Evolutionary conservation across 164 flowering plant species (phyloP), one percentile per base, ranked within the genome.

Genomic region (Tetracentron sinense): DNA sequence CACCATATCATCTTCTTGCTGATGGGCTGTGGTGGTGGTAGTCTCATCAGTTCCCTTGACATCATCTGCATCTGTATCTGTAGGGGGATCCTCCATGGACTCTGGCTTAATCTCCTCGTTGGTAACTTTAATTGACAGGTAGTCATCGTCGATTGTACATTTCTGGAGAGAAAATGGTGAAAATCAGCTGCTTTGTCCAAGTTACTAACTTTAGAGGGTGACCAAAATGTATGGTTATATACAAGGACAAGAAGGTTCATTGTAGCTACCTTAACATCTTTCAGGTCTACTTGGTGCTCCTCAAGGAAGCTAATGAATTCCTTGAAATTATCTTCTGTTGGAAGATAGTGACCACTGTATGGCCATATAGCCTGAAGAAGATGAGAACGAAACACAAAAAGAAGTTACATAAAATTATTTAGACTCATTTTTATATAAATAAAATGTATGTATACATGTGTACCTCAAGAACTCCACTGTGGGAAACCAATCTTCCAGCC

Each of bases 271-370:
- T 90, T 81, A 4, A 89, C 96, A 61, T 78, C 56, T 62, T 78
- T 78, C 38, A 87, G 76, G 70, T 87, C 91, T 12, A 89, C 87
- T 55, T 76, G 33, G 54, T 83, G 73, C 52, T 84, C 83, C 74
- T 74, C 74, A 4, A 90, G 87, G 72, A 79, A 90, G 62, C 68
- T 46, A 50, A 90, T 62, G 70, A 87, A 83, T 48, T 83, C 91
- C 57, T 65, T 71, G 69, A 90, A 87, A 54, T 87, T 84, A 62
- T 90, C 93, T 64, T 84, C 86, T 0, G 89, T 85, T 35, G 93
- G 96, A 61, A 68, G 87, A 72, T 89, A 89, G 66, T 89, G 96
- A 38, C 96, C 93, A 51, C 96, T 87, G 64, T 87, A 82, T 4
- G 93, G 88, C 93, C 93, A 87, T 28, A 89, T 75, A 16, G 87